These are phyloP conservation scores for Aphelidium insulamus DNA, from an alignment of 371 early-diverging fungal genomes.

Conservation along the genomic window DNA sequence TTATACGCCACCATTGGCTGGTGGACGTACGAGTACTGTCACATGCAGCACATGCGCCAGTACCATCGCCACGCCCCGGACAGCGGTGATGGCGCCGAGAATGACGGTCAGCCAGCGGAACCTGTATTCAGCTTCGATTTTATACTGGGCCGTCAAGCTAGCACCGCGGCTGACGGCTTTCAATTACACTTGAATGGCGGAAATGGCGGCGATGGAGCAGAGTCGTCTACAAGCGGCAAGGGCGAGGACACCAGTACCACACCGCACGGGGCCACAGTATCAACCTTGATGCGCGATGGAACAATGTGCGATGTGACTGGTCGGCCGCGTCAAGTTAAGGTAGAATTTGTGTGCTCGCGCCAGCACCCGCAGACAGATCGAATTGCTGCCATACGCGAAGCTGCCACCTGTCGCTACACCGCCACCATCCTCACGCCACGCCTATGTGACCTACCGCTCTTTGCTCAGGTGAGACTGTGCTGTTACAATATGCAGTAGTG, in stretches of 20 bases:
- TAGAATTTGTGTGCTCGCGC: slow-evolving; percentile 15
- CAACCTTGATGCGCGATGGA: slow-evolving; percentile 48
- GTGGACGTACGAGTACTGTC: slow-evolving; percentile 67
- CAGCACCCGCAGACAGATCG: slow-evolving; percentile 21
- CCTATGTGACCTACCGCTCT: slow-evolving; percentile 36
- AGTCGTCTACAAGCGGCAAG: slow-evolving; percentile 10
- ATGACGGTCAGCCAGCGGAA: slow-evolving; percentile 7
- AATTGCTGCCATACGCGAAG: slow-evolving; percentile 30
- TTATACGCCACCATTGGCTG: slow-evolving; percentile 30
- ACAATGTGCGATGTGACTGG: slow-evolving; percentile 45
- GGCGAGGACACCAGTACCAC: slow-evolving; percentile 21
- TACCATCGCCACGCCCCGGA: too few relatives aligned
- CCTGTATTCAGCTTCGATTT: slow-evolving; percentile 5
- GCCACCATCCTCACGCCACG: slow-evolving; percentile 40
- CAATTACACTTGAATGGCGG: slow-evolving; percentile 2
- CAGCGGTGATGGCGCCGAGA: too few relatives aligned
- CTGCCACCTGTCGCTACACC: slow-evolving; percentile 38
- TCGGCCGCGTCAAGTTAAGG: slow-evolving; percentile 34
- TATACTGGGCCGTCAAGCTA: slow-evolving; percentile 6
- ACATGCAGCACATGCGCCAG: slow-evolving; percentile 39
- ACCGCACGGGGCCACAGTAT: slow-evolving; percentile 38
- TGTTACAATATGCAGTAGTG: too few relatives aligned
- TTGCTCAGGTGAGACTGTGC: too few relatives aligned
- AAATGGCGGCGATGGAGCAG: slow-evolving; percentile 2
- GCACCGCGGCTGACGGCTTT: slow-evolving; percentile 3